These are phyloP conservation scores for Senecio squalidus DNA, from an alignment of 140 eudicot genomes.

Conservation along the genomic window DNA sequence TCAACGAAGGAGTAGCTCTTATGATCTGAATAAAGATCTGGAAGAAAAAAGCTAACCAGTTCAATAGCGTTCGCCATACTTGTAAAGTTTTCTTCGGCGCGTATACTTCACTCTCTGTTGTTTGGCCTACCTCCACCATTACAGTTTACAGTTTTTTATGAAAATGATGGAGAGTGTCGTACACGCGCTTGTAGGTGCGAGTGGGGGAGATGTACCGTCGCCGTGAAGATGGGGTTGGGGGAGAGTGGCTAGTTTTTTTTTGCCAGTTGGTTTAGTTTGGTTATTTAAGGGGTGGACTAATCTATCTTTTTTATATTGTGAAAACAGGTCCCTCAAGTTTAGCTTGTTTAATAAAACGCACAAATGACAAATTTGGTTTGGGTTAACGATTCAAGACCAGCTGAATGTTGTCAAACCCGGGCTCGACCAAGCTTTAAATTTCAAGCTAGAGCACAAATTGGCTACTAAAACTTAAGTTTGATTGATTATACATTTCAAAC, in stretches of 20 bases:
- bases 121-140: slow-evolving; percentile 74
- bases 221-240: slow-evolving; percentile 25
- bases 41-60: slow-evolving; percentile 82
- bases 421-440: too few species aligned
- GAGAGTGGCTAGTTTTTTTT: slow-evolving; percentile 8
- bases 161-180: slow-evolving; percentile 18
- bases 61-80: slow-evolving; percentile 70
- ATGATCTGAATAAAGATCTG: slow-evolving; percentile 98
- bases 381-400: too few species aligned
- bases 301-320: too few species aligned
- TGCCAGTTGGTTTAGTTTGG: slow-evolving; percentile 16
- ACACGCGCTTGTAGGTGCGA: slow-evolving; percentile 25
- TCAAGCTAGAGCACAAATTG: too few species aligned
- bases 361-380: too few species aligned
- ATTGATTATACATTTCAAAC: too few species aligned
- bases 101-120: slow-evolving; percentile 44
- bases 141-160: slow-evolving; percentile 7
- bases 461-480: too few species aligned
- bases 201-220: slow-evolving; percentile 10
- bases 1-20: slow-evolving; percentile 69
- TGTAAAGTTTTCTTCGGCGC: slow-evolving; percentile 70
- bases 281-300: neutral
- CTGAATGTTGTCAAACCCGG: too few species aligned
- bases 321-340: slow-evolving; percentile 5
- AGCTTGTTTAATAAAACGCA: neutral